A percentile compares a stretch with the other conserved stretches of the same genome.
phyloP scores from a whole-genome alignment of 2,329 filamentous ascomycete genomes.

The Exserohilum turcica region DNA sequence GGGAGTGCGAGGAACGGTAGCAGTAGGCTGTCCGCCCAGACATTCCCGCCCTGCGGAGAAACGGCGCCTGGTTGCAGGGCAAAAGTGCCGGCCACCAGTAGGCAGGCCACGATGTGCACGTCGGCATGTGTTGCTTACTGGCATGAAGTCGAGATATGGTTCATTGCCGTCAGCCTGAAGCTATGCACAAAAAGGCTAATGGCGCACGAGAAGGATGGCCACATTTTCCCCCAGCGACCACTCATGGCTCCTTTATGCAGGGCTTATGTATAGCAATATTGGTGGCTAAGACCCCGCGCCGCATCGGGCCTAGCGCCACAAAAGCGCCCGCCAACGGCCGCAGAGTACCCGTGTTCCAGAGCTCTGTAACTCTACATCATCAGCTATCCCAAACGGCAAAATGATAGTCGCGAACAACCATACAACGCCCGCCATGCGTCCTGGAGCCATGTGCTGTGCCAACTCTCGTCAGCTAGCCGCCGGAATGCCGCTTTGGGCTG shows the following conservation, averaged over 20 bases:
- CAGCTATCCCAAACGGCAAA: conserved; percentile 16
- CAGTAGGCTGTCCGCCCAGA: conserved; percentile 18
- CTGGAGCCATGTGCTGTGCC: background rate
- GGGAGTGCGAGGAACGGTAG: conserved; percentile 18
- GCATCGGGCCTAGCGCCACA: conserved; percentile 18
- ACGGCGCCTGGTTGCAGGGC: conserved; percentile 12
- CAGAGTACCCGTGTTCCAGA: conserved; percentile 3
- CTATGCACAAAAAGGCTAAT: conserved; percentile 20
- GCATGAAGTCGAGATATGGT: conserved; percentile 4
- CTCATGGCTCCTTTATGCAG: conserved; percentile 41
- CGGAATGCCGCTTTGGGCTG: conserved; percentile 8
- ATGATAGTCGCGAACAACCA: background rate
- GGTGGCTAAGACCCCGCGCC: conserved; percentile 40
- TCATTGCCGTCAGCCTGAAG: conserved; percentile 8
- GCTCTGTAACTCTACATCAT: conserved; percentile 16
- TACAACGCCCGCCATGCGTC: conserved; percentile 2
- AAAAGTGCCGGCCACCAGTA: conserved; percentile 19
- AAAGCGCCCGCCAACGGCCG: conserved; percentile 9
- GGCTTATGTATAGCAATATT: conserved; percentile 46
- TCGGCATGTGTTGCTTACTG: conserved; percentile 5
- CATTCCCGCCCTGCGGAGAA: conserved; percentile 29
- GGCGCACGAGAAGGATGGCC: conserved; percentile 26
- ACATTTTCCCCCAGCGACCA: conserved; percentile 29
- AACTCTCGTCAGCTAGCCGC: conserved; percentile 21
- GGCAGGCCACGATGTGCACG: background rate